Evolutionary conservation across 257 asterid species (phyloP), one percentile per base, ranked within the genome.

Genomic region (Lithospermum erythrorhizon): DNA sequence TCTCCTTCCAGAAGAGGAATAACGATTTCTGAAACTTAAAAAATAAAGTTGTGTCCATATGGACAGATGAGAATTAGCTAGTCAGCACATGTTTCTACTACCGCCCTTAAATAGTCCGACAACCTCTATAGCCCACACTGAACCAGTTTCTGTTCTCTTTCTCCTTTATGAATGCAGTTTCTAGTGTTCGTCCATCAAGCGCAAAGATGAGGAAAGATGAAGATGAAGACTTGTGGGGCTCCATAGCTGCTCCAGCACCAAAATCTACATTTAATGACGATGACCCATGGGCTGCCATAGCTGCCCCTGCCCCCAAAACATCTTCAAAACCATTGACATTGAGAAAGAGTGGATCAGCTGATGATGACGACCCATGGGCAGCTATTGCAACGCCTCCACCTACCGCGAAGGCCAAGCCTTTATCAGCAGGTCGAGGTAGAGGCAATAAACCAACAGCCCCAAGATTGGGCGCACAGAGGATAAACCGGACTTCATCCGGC

Each of bases 311-410:
- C 74, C 90, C 94, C 19, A 82, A 29, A 67, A 63, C 72, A 58
- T 67, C 90, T 60, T 63, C 78, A 61, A 82, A 72, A 72, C 65
- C 83, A 16, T 57, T 72, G 67, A 71, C 54, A 48, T 64, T 77
- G 72, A 88, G 73, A 75, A 64, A 84, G 25, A 59, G 72, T 62
- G 77, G 63, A 11, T 60, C 90, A 21, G 52, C 53, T 2, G 84
- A 68, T 27, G 87, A 74, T 64, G 90, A 81, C 14, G 94, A 89
- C 58, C 95, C 87, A 24, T 89, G 96, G 96, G 90, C 89, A 19
- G 78, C 96, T 13, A 83, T 89, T 66, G 96, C 94, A 16, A 94
- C 95, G 27, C 94, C 96, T 64, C 67, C 84, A 19, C 96, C 96
- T 11, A 81, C 86, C 54, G 73, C 94, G 6, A 84, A 80, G 68